These are phyloP conservation scores for Rhinocladiella similis DNA, from an alignment of 2,329 filamentous ascomycete genomes.

Conservation along the genomic window DNA sequence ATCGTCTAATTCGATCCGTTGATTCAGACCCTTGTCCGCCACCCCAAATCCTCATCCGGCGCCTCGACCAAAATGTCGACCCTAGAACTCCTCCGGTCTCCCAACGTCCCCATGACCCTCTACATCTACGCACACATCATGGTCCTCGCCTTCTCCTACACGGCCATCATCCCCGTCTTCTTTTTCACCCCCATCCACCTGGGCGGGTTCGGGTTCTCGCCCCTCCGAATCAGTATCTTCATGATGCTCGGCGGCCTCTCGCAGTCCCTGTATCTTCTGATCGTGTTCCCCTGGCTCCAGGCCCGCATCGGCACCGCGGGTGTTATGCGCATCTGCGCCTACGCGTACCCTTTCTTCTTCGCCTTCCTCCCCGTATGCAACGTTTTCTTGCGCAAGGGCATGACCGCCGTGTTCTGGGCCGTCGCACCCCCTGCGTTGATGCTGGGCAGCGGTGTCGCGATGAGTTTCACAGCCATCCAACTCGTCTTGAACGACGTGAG, in stretches of 20 bases:
- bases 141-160: slow-evolving; percentile 70
- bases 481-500: slow-evolving; percentile 73
- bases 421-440: slow-evolving; percentile 46
- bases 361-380: slow-evolving; percentile 55
- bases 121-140: slow-evolving; percentile 66
- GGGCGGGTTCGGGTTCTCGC: slow-evolving; percentile 66
- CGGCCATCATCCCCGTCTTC: slow-evolving; percentile 68
- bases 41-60: slow-evolving; percentile 4
- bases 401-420: slow-evolving; percentile 58
- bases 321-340: slow-evolving; percentile 60
- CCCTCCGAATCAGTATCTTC: slow-evolving; percentile 65
- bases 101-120: slow-evolving; percentile 66
- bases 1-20: neutral
- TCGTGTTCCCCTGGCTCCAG: slow-evolving; percentile 70
- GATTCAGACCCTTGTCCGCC: slow-evolving; percentile 15
- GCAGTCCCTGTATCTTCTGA: slow-evolving; percentile 70
- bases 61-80: slow-evolving; percentile 42
- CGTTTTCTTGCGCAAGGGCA: slow-evolving; percentile 53
- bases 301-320: slow-evolving; percentile 64
- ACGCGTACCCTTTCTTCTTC: slow-evolving; percentile 66
- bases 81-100: slow-evolving; percentile 58
- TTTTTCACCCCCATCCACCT: slow-evolving; percentile 63
- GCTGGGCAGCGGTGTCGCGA: slow-evolving; percentile 64
- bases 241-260: slow-evolving; percentile 64
- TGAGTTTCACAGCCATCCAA: slow-evolving; percentile 69